Conservation (phyloP, 1,284 basidiomycete genomes). For the Ustilago shanxiensis region DNA sequence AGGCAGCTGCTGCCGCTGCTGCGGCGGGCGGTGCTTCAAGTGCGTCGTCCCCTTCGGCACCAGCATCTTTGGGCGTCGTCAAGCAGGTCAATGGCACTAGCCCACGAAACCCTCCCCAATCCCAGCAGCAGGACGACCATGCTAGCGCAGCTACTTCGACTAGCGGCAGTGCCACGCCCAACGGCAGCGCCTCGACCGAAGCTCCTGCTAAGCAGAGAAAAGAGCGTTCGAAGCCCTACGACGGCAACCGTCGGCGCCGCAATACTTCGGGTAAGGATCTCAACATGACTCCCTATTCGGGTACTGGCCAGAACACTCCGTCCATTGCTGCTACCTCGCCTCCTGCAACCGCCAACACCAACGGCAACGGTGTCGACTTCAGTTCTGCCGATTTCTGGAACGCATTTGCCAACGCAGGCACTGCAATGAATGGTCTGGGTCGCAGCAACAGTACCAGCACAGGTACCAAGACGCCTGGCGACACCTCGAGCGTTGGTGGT, state of each 20-base stretch:
- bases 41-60: constrained; percentile 31
- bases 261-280: constrained; percentile 50
- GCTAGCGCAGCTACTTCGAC: constrained; percentile 18
- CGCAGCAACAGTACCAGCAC: constrained; percentile 54
- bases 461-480: constrained; percentile 45
- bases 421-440: constrained; percentile 38
- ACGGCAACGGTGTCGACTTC: constrained; percentile 32
- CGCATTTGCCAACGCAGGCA: constrained; percentile 43
- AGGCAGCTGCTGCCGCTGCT: constrained; percentile 37
- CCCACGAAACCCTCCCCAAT: constrained; percentile 22
- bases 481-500: constrained; percentile 37
- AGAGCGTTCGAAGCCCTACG: constrained; percentile 63
- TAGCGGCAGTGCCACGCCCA: constrained; percentile 45
- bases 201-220: constrained; percentile 33
- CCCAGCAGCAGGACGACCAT: constrained; percentile 25
- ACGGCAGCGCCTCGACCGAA: constrained; percentile 26
- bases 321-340: constrained; percentile 32
- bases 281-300: constrained; percentile 53
- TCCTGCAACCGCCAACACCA: constrained; percentile 13
- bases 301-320: constrained; percentile 50
- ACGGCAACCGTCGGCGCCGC: constrained; percentile 50
- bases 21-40: constrained; percentile 32
- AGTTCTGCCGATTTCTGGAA: constrained; percentile 54
- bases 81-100: constrained; percentile 44
- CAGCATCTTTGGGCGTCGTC: constrained; percentile 33